phyloP scores from a whole-genome alignment of 2,329 filamentous ascomycete genomes.

The Coleophoma crateriformis region DNA sequence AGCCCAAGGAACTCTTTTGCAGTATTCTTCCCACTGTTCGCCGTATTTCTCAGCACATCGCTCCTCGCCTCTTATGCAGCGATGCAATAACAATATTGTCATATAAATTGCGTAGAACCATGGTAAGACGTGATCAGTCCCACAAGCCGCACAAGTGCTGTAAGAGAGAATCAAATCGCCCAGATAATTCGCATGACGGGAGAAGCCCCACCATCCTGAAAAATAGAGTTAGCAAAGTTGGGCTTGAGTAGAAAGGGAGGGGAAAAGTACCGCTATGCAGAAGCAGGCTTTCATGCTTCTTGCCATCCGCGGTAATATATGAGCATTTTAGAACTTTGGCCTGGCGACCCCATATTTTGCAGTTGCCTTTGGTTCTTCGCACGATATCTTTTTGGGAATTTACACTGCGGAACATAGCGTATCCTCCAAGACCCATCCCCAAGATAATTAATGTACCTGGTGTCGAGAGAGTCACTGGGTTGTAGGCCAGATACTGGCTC shows the following conservation, averaged over 20 bases:
- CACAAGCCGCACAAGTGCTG: constrained; percentile 35
- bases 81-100: constrained; percentile 36
- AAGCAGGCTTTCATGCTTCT: constrained; percentile 31
- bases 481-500: constrained; percentile 37
- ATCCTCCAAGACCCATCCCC: constrained; percentile 30
- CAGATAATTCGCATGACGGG: constrained; percentile 35
- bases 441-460: constrained; percentile 22
- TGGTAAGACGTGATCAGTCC: constrained; percentile 30
- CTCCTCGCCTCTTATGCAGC: constrained; percentile 39
- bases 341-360: constrained; percentile 36
- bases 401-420: constrained; percentile 36
- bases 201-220: constrained; percentile 35
- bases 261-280: constrained; percentile 8
- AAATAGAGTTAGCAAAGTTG: constrained; percentile 6
- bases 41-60: constrained; percentile 40
- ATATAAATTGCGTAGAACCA: constrained; percentile 42
- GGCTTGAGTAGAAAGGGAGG: too few relatives aligned
- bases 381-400: constrained; percentile 39
- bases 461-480: constrained; percentile 29
- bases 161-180: constrained; percentile 34
- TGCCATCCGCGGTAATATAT: constrained; percentile 36
- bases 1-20: constrained; percentile 33
- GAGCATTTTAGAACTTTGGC: constrained; percentile 31
- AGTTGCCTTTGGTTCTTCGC: constrained; percentile 32
- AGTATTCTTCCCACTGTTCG: constrained; percentile 36